Evolutionary conservation across 1,284 basidiomycete genomes (phyloP), one percentile per base, ranked within the genome.

Genomic region (Cerioporus squamosus): DNA sequence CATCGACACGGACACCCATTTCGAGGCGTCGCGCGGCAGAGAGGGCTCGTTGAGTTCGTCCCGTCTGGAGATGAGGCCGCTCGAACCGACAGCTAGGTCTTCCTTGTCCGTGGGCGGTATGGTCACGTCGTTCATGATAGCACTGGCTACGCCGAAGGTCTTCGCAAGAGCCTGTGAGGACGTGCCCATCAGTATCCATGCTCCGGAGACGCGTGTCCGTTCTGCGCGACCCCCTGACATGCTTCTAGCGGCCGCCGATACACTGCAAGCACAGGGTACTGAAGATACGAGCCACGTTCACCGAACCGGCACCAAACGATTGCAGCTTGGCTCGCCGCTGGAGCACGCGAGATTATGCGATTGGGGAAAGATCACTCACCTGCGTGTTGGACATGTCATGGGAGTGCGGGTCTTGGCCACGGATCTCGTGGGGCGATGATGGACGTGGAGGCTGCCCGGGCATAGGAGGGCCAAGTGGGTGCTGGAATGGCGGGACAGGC

Each of bases 381-480:
- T 83, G 82, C 4, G 86, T 82, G 69, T 81, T 86, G 44, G 89
- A 87, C 79, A 93, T 81, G 72, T 93, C 89, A 64, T 90, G 85
- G 6, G 85, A 81, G 59, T 87, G 82, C 9, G 91, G 91, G 69
- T 93, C 91, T 62, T 85, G 83, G 44, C 89, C 88, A 69, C 85
- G 86, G 68, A 86, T 80, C 60, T 85, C 82, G 38, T 72, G 65
- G 8, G 73, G 49, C 33, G 33, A 36, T 20, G 72, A 66, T 24
- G 68, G 62, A 24, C 75, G 72, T 14, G 71, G 63, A 4, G 69
- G 70, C 26, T 72, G 69, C 50, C 71, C 66, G 22, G 74, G 73
- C 48, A 53, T 71, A 43, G 66, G 77, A 54, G 40, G 75, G 15
- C 52, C 67, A 40, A 72, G 71, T 1, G 77, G 77, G 14, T 79